Base-by-base conservation (phyloP, 257 asterid genomes). In the Buddleja alternifolia region DNA sequence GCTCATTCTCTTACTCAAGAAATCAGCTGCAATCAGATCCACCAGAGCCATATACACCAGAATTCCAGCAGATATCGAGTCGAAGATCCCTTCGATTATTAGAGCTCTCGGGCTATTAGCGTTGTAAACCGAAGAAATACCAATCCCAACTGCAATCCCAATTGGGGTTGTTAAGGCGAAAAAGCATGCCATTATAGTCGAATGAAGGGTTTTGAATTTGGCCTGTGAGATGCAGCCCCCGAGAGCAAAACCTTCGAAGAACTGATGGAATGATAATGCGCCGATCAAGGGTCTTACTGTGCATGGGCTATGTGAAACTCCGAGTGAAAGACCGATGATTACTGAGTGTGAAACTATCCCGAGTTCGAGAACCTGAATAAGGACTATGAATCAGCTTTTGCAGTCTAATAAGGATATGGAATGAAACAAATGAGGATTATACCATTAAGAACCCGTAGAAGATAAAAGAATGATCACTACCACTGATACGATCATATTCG, bases 151-250 rank as follows among this genome's bases (percentile, higher is more conserved):
- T 2, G 88, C 90, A 1, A 90, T 87, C 40, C 99, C 99, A 7
- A 84, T 21, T 1, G 97, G 96, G 58, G 99, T 93, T 9, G 97
- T 93, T 32, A 93, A 4, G 59, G 96, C 96, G 6, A 93, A 93
- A 65, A 90, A 90, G 32, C 89, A 84, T 7, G 99, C 97, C 97
- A 90, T 93, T 32, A 88, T 16, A 37, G 85, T 75, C 17, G 95
- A 73, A 15, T 77, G 95, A 16, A 88, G 75, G 67, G 83, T 75
- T 60, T 71, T 69, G 23, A 93, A 81, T 64, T 72, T 77, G 37
- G 99, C 97, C 71, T 90, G 93, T 12, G 97, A 88, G 47, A 93
- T 90, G 90, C 99, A 93, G 59, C 96, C 97, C 9, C 99, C 97
- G 12, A 93, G 77, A 29, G 97, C 99, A 65, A 93, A 90, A 6